A percentile compares a stretch with the other conserved stretches of the same genome.
phyloP scores from a whole-genome alignment of 2,329 filamentous ascomycete genomes.

The Hirsutella minnesotensis region DNA sequence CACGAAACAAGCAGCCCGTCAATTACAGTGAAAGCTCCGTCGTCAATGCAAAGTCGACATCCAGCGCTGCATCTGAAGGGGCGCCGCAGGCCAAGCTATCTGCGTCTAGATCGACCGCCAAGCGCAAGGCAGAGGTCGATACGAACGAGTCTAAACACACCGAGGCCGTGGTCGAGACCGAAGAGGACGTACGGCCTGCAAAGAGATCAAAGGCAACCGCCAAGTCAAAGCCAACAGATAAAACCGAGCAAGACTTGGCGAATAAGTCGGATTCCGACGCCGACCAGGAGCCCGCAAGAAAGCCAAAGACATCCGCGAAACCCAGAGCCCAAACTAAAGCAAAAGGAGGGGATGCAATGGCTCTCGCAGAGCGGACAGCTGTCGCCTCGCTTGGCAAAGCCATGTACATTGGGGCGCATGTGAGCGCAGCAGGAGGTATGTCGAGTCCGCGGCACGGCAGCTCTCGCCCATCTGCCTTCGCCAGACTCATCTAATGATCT shows the following conservation, averaged over 20 bases:
- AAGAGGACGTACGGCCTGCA: background rate
- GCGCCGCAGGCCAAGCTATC: background rate
- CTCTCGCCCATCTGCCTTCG: too few relatives aligned
- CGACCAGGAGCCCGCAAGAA: conserved; percentile 24
- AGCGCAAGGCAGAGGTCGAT: background rate
- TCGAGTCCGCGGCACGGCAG: background rate
- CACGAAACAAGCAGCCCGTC: conserved; percentile 18
- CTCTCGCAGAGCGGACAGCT: conserved; percentile 57
- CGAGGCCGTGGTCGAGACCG: conserved; percentile 9
- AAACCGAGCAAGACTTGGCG: conserved; percentile 6
- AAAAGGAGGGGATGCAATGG: conserved; percentile 35
- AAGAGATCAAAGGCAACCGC: background rate
- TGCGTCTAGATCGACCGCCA: background rate
- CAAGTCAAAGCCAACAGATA: background rate
- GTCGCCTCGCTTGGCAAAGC: conserved; percentile 49
- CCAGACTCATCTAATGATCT: background rate
- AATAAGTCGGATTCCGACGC: conserved; percentile 9
- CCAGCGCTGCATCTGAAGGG: conserved; percentile 8
- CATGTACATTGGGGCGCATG: conserved; percentile 86
- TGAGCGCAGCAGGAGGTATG: conserved; percentile 75
- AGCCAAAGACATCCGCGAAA: conserved; percentile 25
- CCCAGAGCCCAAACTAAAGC: conserved; percentile 12
- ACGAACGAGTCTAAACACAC: conserved; percentile 2
- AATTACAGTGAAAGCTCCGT: conserved; percentile 20
- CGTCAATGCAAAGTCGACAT: conserved; percentile 5